phyloP scores from a whole-genome alignment of 169 alveolate genomes.

The Cryptosporidium ubiquitum region DNA sequence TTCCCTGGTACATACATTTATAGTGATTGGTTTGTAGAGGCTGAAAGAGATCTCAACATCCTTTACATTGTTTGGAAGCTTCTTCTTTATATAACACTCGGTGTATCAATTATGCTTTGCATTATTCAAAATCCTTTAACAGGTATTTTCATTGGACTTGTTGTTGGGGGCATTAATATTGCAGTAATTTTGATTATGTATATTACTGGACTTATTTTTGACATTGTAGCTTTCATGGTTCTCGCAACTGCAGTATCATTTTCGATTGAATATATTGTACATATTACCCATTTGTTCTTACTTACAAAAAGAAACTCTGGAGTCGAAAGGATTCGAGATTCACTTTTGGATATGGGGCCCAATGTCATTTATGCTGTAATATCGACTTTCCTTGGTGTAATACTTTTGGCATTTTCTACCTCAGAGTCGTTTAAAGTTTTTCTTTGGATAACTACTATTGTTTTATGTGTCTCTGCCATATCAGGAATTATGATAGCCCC shows the following conservation, averaged over 20 bases:
- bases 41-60: conserved; percentile 59
- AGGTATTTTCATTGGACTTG: conserved; percentile 64
- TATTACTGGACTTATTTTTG: conserved; percentile 63
- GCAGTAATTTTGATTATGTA: conserved; percentile 50
- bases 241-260: conserved; percentile 70
- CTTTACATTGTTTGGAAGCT: conserved; percentile 61
- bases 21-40: conserved; percentile 69
- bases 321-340: conserved; percentile 61
- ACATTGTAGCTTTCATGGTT: conserved; percentile 71
- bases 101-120: conserved; percentile 69
- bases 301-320: conserved; percentile 45
- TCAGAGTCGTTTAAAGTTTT: conserved; percentile 68
- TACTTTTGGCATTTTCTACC: conserved; percentile 66
- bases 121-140: conserved; percentile 71
- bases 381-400: conserved; percentile 62
- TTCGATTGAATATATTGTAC: conserved; percentile 67
- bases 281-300: conserved; percentile 57
- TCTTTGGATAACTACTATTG: conserved; percentile 71
- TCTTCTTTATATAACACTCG: conserved; percentile 49
- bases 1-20: conserved; percentile 66
- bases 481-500: conserved; percentile 71
- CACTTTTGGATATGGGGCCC: conserved; percentile 72
- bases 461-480: conserved; percentile 60
- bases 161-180: conserved; percentile 65
- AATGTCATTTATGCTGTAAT: conserved; percentile 69